These are phyloP conservation scores for Narthecium ossifragum DNA, from an alignment of 106 monocot genomes.

Conservation along the genomic window DNA sequence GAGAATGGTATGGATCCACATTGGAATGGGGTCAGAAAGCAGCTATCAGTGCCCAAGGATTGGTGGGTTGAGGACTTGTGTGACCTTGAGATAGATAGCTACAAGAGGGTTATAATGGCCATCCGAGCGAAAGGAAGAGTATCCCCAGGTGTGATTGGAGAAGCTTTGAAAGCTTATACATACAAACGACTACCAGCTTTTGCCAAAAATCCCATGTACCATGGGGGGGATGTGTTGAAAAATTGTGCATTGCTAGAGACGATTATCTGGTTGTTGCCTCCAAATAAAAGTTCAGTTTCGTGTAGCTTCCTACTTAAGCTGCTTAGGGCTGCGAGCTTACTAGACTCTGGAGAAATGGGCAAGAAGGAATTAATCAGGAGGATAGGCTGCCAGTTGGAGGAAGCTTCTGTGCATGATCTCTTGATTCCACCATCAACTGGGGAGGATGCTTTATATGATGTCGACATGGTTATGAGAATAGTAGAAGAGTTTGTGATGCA, in stretches of 20 bases:
- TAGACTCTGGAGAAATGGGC: constrained; percentile 29
- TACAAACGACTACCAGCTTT: constrained; percentile 38
- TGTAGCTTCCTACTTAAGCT: constrained; percentile 58
- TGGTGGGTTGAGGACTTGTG: constrained; percentile 91
- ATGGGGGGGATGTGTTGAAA: constrained; percentile 27
- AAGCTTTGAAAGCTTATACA: constrained; percentile 62
- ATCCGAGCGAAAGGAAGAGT: constrained; percentile 42
- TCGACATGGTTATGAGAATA: constrained; percentile 39
- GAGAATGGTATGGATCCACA: constrained; percentile 46
- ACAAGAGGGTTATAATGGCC: constrained; percentile 48
- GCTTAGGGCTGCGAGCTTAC: constrained; percentile 31
- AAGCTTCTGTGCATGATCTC: constrained; percentile 48
- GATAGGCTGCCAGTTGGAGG: constrained; percentile 39
- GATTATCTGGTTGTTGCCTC: constrained; percentile 44
- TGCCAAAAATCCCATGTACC: constrained; percentile 13
- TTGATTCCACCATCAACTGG: constrained; percentile 25
- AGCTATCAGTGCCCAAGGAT: constrained; percentile 48
- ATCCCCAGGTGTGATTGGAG: constrained; percentile 38
- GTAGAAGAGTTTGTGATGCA: constrained; percentile 47
- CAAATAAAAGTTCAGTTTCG: constrained; percentile 33
- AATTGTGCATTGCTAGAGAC: constrained; percentile 31
- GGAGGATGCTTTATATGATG: constrained; percentile 29
- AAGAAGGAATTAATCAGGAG: constrained; percentile 37
- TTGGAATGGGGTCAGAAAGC: constrained; percentile 68
- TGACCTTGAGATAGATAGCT: constrained; percentile 59